Evolutionary conservation across 2,329 filamentous ascomycete species (phyloP).

Genomic region (Ophiostoma piceae): DNA sequence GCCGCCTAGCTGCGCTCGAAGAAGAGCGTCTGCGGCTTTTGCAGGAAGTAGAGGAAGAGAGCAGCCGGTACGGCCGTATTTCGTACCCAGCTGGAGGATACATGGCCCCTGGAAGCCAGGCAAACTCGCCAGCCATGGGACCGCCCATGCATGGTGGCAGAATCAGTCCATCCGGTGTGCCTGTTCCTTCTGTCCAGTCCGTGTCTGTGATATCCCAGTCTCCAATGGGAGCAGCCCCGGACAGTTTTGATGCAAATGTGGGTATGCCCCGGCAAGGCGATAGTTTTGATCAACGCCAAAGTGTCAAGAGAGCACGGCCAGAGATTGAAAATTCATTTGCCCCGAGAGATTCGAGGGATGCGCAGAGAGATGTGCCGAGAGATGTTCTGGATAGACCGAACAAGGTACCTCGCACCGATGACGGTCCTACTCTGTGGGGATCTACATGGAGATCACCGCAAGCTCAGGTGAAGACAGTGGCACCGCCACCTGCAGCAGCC

Average conservation of each 20-base stretch:
- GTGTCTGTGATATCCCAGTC: not conserved
- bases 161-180: not conserved
- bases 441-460: not conserved
- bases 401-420: constrained; percentile 5
- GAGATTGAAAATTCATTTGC: not conserved
- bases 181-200: not conserved
- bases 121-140: not conserved
- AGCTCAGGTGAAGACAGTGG: not conserved
- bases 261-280: not conserved
- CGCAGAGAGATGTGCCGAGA: no score
- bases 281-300: not conserved
- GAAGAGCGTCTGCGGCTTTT: constrained; percentile 11
- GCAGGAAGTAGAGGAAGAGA: constrained; percentile 13
- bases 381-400: not conserved
- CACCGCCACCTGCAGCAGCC: not conserved
- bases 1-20: constrained; percentile 14
- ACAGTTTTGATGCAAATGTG: not conserved
- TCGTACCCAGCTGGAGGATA: not conserved
- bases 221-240: not conserved
- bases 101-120: not conserved
- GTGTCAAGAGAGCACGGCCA: not conserved
- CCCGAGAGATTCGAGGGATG: not conserved
- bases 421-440: no score
- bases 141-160: not conserved
- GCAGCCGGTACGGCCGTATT: not conserved